Percentiles rank a stretch among this genome's conserved stretches.
phyloP scores from a whole-genome alignment of 1,284 basidiomycete species.

The Cutaneotrichosporon sp. region DNA sequence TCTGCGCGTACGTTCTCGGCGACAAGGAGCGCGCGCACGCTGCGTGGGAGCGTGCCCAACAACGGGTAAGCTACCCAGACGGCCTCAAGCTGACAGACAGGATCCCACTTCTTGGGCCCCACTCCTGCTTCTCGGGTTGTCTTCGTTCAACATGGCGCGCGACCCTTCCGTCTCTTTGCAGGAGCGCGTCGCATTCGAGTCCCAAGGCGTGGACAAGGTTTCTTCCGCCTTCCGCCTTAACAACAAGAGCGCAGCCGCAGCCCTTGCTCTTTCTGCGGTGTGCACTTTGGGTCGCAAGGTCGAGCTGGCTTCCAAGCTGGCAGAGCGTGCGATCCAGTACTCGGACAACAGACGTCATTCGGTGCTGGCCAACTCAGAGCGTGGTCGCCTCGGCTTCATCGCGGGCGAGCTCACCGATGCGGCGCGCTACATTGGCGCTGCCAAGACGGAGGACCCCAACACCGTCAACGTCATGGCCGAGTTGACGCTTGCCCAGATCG shows the following conservation, averaged over 20 bases:
- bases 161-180: constrained; percentile 58
- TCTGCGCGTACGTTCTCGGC: constrained; percentile 85
- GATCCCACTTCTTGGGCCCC: constrained; percentile 75
- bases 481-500: constrained; percentile 82
- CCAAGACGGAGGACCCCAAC: constrained; percentile 67
- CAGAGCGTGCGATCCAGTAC: constrained; percentile 88
- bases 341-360: constrained; percentile 80
- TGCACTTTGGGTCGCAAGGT: constrained; percentile 39
- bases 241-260: constrained; percentile 43
- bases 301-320: constrained; percentile 76
- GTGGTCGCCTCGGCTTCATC: constrained; percentile 73
- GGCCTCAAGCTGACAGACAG: constrained; percentile 57
- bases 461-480: constrained; percentile 67
- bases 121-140: constrained; percentile 75
- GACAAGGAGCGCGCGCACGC: constrained; percentile 73
- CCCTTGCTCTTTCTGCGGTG: constrained; percentile 39
- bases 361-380: constrained; percentile 75
- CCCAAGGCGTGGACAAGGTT: constrained; percentile 39
- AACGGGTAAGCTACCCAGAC: constrained; percentile 77
- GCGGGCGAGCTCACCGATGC: constrained; percentile 66
- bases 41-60: constrained; percentile 83
- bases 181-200: constrained; percentile 37
- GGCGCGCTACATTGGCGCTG: constrained; percentile 70
- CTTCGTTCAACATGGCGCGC: constrained; percentile 77
- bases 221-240: constrained; percentile 46